Base-by-base conservation (phyloP, 179 eudicot species). In the Heliamphora pulchella region DNA sequence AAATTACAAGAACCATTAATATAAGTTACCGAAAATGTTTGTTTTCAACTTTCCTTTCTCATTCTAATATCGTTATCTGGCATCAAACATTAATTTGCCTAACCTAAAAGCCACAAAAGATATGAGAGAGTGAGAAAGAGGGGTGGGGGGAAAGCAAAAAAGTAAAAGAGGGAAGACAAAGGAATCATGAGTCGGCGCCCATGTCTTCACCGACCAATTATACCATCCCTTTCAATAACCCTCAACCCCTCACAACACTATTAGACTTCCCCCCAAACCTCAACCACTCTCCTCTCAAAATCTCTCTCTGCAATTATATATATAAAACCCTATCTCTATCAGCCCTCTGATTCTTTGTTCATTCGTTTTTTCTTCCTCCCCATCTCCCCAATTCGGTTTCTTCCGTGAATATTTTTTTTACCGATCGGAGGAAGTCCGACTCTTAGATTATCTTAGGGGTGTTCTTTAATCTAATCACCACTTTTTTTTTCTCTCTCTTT, bases 141-240 rank as follows among this genome's bases (percentile, higher is more conserved):
- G 8, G 77, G 20, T 8, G 5, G 22, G 5, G 58, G 17, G n/a
- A 8, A 61, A 20, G 55, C 44, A 39, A 80, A 71, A 77, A 80
- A 70, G 71, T 22, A 55, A 58, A 65, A 74, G 75, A 54, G 75
- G 58, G 58, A 77, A 54, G 75, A 50, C 57, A 81, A 62, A 76
- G 15, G 73, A 81, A 84, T 79, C 75, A 80, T 67, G 51, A 71
- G 87, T 85, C 87, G 87, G 87, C 85, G 87, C 71, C 83, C 18
- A 43, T 80, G 77, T 73, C 79, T 22, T 8, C 85, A 79, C 86
- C 88, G 86, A 84, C 88, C 88, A 82, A 66, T 81, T n/a, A 66
- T 70, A 46, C 4, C 82, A 64, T 72, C 79, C 74, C 79, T 71
- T 50, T 81, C 82, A 68, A 51, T 10, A 7, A 4, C 67, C 78